A percentile compares a stretch with the other conserved stretches of the same genome.
Evolutionary conservation across 768 basidiomycete genomes (phyloP).

Genomic region (Lactarius hengduanensis): DNA sequence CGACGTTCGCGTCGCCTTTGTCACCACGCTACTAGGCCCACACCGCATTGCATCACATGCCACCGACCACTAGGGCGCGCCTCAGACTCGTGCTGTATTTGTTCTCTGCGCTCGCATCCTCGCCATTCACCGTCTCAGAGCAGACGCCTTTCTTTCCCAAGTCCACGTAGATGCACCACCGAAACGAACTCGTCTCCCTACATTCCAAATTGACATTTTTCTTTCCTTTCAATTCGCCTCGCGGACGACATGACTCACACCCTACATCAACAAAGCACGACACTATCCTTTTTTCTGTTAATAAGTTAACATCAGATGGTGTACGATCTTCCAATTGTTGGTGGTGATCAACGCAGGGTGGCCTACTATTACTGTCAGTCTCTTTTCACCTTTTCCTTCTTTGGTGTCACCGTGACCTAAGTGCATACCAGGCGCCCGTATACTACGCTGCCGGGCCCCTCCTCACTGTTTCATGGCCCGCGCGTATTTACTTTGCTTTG

Average conservation of each 20-base stretch:
- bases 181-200: not conserved
- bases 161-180: not conserved
- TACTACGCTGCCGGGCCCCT: constrained; percentile 46
- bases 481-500: no score
- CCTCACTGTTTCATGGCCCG: no score
- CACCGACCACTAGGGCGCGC: no score
- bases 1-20: no score
- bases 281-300: not conserved
- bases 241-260: constrained; percentile 34
- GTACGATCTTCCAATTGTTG: constrained; percentile 42
- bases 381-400: not conserved
- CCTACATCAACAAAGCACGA: constrained; percentile 48
- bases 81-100: no score
- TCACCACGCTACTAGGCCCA: no score
- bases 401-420: not conserved
- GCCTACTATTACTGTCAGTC: constrained; percentile 50
- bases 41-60: no score
- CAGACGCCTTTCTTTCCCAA: not conserved
- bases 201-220: not conserved
- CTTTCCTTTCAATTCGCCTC: not conserved
- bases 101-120: no score
- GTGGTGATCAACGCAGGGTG: constrained; percentile 44
- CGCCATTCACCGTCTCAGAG: not conserved
- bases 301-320: constrained; percentile 36
- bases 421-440: constrained; percentile 40